phyloP scores from a whole-genome alignment of 495 filamentous ascomycete species.

The Lasiosphaeriaceae sp. region DNA sequence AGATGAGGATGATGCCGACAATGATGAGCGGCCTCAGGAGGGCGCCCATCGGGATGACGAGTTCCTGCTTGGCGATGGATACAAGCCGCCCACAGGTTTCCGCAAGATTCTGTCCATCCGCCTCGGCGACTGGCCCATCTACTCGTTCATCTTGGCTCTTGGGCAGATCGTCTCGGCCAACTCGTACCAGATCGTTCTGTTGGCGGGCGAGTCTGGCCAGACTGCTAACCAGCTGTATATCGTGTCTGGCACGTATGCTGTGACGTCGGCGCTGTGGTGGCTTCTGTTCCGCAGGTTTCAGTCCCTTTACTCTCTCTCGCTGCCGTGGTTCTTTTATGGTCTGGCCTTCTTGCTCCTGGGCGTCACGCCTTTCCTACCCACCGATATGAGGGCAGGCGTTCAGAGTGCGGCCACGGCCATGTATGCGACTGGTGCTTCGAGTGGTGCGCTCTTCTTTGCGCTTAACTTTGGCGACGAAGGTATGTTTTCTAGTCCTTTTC shows the following conservation, averaged over 20 bases:
- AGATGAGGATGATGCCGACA: constrained; percentile 18
- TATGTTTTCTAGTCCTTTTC: constrained; percentile 1
- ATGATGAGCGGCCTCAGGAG: constrained; percentile 5
- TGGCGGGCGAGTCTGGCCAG: constrained; percentile 57
- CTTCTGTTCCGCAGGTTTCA: constrained; percentile 18
- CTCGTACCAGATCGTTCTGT: constrained; percentile 64
- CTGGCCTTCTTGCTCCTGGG: constrained; percentile 60
- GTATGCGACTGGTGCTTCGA: constrained; percentile 56
- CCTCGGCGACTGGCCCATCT: constrained; percentile 62
- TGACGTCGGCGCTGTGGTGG: constrained; percentile 54
- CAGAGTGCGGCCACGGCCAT: constrained; percentile 57
- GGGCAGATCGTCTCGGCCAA: constrained; percentile 66
- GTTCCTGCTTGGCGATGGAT: constrained; percentile 63
- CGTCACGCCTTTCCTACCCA: constrained; percentile 49
- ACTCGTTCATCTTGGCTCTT: constrained; percentile 64
- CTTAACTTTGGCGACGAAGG: constrained; percentile 64
- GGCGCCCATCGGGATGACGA: constrained; percentile 31
- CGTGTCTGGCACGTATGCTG: constrained; percentile 57
- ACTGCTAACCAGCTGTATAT: constrained; percentile 57
- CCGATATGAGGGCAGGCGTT: constrained; percentile 12
- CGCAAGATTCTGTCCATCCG: constrained; percentile 39
- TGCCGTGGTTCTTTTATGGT: constrained; percentile 56
- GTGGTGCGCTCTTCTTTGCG: constrained; percentile 60
- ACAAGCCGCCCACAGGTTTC: constrained; percentile 61
- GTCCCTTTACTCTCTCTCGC: constrained; percentile 43